Evolutionary conservation across 352 stramenopile species (phyloP), one percentile per base, ranked within the genome.

Genomic region (Globisporangium middletonii): DNA sequence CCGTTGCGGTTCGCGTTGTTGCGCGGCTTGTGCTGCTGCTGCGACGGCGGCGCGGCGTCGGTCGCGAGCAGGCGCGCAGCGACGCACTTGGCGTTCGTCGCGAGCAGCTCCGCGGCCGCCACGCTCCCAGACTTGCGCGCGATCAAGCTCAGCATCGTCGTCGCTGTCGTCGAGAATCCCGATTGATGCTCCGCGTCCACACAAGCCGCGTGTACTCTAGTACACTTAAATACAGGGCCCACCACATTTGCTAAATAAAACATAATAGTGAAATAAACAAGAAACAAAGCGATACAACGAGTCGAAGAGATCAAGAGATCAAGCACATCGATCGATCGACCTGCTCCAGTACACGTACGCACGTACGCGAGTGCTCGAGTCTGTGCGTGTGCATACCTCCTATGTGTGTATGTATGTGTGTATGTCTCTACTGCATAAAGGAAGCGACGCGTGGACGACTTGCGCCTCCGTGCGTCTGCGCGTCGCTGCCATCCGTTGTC

Each of bases 11-110:
- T 47, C 30, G 44, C 42, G 49, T 33, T 62, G 33, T 41, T 51
- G 50, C 58, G 56, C 47, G 49, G 61, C 59, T 66, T 62, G 26
- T 73, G 55, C 59, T 55, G 71, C 38, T 69, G 62, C 58, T 73
- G 55, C 43, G 51, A 33, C 26, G 60, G 43, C 64, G 54, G 45
- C 27, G 41, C 54, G 5, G 61, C 38, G 13, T 66, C 47, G 7
- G 59, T 64, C 42, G 59, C 57, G 23, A 59, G 35, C 44, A 59
- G 41, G 26, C 63, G 63, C 41, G 26, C 55, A 19, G 48, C 50
- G 33, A 59, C 37, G 52, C 44, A 64, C 59, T 59, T 59, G 52
- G 52, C 57, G 57, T 63, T 58, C 38, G 50, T 63, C 18, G 57
- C 59, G 37, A 60, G 51, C 59, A 59, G 52, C 59, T 55, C 47